Percentiles rank a stretch among this genome's conserved stretches.
These are phyloP conservation scores for Neoscytalidium dimidiatum DNA, from an alignment of 2,329 filamentous ascomycete genomes.

Conservation along the genomic window DNA sequence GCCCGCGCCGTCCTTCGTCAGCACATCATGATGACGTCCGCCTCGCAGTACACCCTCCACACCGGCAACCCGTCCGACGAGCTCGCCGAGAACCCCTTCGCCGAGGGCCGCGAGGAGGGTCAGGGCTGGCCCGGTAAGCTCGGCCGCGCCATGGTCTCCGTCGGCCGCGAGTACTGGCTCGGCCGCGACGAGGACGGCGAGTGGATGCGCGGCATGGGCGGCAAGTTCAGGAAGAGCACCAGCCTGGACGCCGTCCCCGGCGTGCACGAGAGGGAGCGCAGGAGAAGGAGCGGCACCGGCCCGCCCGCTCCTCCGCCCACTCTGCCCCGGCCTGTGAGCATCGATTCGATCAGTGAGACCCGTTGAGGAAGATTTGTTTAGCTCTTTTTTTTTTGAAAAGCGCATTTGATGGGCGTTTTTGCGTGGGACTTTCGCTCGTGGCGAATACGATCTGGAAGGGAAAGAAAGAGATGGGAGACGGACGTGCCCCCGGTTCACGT, in stretches of 20 bases:
- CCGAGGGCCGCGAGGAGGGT: constrained; percentile 68
- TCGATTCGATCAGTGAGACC: background rate
- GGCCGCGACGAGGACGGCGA: constrained; percentile 65
- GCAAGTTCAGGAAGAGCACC: constrained; percentile 56
- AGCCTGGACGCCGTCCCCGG: constrained; percentile 45
- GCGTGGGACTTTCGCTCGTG: background rate
- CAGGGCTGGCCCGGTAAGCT: constrained; percentile 77
- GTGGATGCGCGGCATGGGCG: constrained; percentile 67
- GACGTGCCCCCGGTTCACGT: background rate
- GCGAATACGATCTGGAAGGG: background rate
- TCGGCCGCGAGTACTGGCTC: constrained; percentile 80
- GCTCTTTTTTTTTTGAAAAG: background rate
- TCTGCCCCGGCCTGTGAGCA: constrained; percentile 6
- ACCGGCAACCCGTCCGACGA: constrained; percentile 28
- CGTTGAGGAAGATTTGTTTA: background rate
- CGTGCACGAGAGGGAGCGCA: constrained; percentile 59
- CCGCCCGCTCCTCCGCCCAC: constrained; percentile 44
- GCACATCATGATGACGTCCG: constrained; percentile 54
- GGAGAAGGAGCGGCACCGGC: constrained; percentile 63
- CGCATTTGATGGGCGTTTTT: background rate
- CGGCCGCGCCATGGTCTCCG: constrained; percentile 74
- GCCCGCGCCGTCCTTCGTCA: constrained; percentile 75
- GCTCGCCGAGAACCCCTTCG: constrained; percentile 69
- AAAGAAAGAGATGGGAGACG: background rate
- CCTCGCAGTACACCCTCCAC: constrained; percentile 22